Conservation (phyloP, 345 rosid genomes). For the Corchorus capsularis region DNA sequence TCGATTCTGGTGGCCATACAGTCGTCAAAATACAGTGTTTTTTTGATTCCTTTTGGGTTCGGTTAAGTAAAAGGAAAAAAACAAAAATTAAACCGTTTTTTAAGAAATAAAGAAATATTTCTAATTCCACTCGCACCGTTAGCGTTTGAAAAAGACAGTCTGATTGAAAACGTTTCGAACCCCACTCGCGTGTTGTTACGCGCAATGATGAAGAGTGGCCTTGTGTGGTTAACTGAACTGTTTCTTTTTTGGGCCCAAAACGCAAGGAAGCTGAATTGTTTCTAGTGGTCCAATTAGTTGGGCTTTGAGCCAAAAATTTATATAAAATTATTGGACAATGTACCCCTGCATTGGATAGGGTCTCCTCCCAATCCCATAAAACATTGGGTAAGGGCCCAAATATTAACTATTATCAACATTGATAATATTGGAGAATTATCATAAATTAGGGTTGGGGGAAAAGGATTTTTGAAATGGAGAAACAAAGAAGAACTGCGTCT, state of each 20-base stretch:
- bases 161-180: background rate
- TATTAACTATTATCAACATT: too few species aligned
- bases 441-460: too few species aligned
- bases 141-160: background rate
- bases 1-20: constrained; percentile 19
- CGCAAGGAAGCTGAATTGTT: too few species aligned
- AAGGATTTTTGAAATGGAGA: too few species aligned
- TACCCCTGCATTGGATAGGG: background rate
- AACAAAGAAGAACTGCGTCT: too few species aligned
- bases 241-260: background rate
- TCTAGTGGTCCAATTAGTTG: too few species aligned
- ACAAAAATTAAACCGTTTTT: background rate
- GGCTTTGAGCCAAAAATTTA: background rate
- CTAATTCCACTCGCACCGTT: background rate
- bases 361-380: background rate
- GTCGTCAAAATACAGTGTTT: background rate
- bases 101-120: background rate
- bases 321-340: background rate
- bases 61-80: too few species aligned
- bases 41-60: too few species aligned
- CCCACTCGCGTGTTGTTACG: background rate
- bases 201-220: background rate
- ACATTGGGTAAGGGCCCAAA: too few species aligned
- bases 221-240: too few species aligned
- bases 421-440: too few species aligned